Conservation (phyloP, 2,329 filamentous ascomycete species). For the Fusarium temperatum region DNA sequence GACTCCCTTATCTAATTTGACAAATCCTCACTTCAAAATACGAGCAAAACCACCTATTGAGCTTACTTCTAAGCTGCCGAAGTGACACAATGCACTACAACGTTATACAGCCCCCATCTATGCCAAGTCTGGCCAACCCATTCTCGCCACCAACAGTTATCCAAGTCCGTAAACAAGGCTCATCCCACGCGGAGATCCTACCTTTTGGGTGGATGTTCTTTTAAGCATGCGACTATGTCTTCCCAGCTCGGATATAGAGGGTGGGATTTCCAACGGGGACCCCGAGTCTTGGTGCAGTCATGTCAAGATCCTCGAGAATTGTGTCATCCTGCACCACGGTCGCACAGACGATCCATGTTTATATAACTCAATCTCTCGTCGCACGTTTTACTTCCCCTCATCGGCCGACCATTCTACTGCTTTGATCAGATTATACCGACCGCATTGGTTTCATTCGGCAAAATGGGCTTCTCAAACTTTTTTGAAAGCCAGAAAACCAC, state of each 20-base stretch:
- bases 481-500: slow-evolving; percentile 17
- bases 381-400: not conserved
- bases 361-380: not conserved
- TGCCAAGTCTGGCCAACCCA: not conserved
- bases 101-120: not conserved
- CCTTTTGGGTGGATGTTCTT: not conserved
- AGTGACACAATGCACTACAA: not conserved
- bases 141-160: not conserved
- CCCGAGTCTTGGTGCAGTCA: not conserved
- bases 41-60: accelerated
- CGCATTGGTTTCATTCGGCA: not conserved
- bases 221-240: not conserved
- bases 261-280: not conserved
- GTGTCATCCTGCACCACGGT: slow-evolving; percentile 10
- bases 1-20: no score
- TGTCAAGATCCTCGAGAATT: slow-evolving; percentile 1
- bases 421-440: not conserved
- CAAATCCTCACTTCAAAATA: no score
- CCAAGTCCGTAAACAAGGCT: not conserved
- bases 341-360: not conserved
- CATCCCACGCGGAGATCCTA: not conserved
- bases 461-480: slow-evolving; percentile 18
- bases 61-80: accelerated
- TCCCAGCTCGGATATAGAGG: not conserved
- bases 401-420: not conserved